A percentile compares a stretch with the other conserved stretches of the same genome.
phyloP scores from a whole-genome alignment of 805 yeast genomes.

The Wickerhamiella dianesei region DNA sequence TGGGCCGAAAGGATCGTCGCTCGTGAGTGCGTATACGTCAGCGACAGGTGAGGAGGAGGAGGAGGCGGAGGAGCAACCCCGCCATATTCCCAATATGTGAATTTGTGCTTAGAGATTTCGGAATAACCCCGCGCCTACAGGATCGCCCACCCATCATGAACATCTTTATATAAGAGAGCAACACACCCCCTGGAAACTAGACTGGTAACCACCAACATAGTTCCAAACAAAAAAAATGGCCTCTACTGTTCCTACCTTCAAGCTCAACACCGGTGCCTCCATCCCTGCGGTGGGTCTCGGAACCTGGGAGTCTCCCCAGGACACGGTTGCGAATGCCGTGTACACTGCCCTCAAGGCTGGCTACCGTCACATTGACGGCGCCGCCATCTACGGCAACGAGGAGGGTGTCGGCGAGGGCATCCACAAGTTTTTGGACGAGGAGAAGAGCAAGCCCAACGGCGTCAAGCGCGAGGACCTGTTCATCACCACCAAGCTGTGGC shows the following conservation, averaged over 20 bases:
- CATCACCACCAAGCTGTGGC: conserved; percentile 53
- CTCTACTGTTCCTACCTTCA: conserved; percentile 24
- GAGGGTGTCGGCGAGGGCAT: conserved; percentile 47
- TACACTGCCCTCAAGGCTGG: conserved; percentile 50
- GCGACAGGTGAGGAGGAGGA: no score
- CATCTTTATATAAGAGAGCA: not conserved
- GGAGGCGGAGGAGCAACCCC: no score
- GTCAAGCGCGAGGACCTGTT: conserved; percentile 39
- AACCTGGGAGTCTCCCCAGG: conserved; percentile 39
- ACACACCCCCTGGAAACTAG: not conserved
- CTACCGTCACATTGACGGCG: conserved; percentile 64
- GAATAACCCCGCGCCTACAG: not conserved
- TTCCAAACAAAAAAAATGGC: conserved; percentile 1
- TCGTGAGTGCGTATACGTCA: no score
- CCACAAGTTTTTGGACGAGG: conserved; percentile 10
- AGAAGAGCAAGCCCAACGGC: conserved; percentile 23
- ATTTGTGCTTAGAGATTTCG: not conserved
- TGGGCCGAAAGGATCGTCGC: no score
- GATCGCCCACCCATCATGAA: not conserved
- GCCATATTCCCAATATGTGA: no score
- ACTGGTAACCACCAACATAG: not conserved
- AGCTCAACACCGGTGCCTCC: conserved; percentile 41
- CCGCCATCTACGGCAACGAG: conserved; percentile 58
- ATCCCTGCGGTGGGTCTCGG: conserved; percentile 66
- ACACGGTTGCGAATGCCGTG: conserved; percentile 38